These are phyloP conservation scores for Calendula officinalis DNA, from an alignment of 129 eudicot genomes.

Conservation along the genomic window DNA sequence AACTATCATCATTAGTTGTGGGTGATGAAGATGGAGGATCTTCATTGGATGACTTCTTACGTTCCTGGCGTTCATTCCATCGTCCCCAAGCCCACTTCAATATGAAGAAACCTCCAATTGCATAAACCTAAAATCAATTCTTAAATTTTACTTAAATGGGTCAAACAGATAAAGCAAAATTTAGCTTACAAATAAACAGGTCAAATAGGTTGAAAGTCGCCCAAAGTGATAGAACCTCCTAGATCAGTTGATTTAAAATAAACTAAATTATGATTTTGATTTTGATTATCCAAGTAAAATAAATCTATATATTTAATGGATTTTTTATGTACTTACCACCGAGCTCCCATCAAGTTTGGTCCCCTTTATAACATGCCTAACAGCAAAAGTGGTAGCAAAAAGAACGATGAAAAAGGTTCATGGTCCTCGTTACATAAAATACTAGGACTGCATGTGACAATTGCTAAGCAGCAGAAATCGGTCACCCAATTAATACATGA, in stretches of 20 bases:
- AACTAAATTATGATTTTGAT: too few relatives aligned
- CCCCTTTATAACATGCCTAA: conserved; percentile 5
- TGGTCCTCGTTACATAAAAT: conserved; percentile 7
- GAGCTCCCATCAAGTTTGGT: conserved; percentile 9
- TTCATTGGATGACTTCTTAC: conserved; percentile 47
- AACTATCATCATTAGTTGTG: conserved; percentile 32
- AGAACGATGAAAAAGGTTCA: background rate
- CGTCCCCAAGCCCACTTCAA: conserved; percentile 85
- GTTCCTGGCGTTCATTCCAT: conserved; percentile 71
- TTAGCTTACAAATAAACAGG: too few relatives aligned
- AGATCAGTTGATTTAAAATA: too few relatives aligned
- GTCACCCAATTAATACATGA: conserved; percentile 8
- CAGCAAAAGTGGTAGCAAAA: conserved; percentile 24
- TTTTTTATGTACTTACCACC: conserved; percentile 3
- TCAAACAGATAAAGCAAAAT: too few relatives aligned
- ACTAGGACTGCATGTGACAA: conserved; percentile 18
- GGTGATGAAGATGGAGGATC: conserved; percentile 44
- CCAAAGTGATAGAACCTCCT: too few relatives aligned
- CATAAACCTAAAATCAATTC: conserved; percentile 60
- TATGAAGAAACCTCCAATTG: conserved; percentile 79
- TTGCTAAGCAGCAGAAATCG: conserved; percentile 17
- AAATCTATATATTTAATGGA: background rate
- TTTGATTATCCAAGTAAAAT: background rate
- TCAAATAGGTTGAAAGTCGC: too few relatives aligned
- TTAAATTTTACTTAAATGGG: too few relatives aligned